A percentile compares a stretch with the other conserved stretches of the same genome.
Evolutionary conservation across 495 filamentous ascomycete genomes (phyloP).

Genomic region (Zalerion maritima): DNA sequence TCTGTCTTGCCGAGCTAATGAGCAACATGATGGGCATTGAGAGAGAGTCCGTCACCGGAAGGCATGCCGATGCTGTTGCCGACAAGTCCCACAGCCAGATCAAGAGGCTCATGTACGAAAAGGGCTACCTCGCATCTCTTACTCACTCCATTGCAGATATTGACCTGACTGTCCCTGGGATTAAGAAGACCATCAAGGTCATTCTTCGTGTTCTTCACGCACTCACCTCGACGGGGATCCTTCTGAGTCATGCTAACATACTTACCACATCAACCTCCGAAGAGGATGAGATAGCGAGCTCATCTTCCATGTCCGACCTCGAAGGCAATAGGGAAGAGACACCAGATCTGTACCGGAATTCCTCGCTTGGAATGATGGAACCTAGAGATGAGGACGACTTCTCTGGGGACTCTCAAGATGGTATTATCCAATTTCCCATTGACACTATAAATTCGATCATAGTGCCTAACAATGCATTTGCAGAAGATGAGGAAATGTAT

Average conservation of each 20-base stretch:
- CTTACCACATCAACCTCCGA: constrained; percentile 44
- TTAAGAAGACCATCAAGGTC: constrained; percentile 89
- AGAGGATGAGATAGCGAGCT: constrained; percentile 80
- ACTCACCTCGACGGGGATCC: constrained; percentile 73
- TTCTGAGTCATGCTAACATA: constrained; percentile 70
- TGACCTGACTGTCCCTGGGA: constrained; percentile 84
- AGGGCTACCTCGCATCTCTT: constrained; percentile 76
- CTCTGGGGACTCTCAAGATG: constrained; percentile 53
- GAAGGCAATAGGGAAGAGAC: constrained; percentile 90
- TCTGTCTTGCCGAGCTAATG: constrained; percentile 80
- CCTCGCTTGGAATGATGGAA: constrained; percentile 88
- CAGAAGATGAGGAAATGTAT: constrained; percentile 67
- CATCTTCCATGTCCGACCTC: constrained; percentile 76
- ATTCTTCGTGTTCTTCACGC: constrained; percentile 79
- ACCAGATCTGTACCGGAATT: constrained; percentile 92
- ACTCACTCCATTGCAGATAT: constrained; percentile 91
- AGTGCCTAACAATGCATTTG: no score
- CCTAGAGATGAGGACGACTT: constrained; percentile 65
- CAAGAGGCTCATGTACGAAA: constrained; percentile 93
- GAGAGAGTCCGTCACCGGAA: constrained; percentile 20
- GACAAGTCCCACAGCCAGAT: constrained; percentile 53
- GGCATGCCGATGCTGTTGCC: constrained; percentile 16
- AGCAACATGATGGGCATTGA: constrained; percentile 76
- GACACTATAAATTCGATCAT: background rate
- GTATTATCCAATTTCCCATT: constrained; percentile 11